These are phyloP conservation scores for Rhizophagus sp. DNA, from an alignment of 192 early-diverging fungal species.

Conservation along the genomic window DNA sequence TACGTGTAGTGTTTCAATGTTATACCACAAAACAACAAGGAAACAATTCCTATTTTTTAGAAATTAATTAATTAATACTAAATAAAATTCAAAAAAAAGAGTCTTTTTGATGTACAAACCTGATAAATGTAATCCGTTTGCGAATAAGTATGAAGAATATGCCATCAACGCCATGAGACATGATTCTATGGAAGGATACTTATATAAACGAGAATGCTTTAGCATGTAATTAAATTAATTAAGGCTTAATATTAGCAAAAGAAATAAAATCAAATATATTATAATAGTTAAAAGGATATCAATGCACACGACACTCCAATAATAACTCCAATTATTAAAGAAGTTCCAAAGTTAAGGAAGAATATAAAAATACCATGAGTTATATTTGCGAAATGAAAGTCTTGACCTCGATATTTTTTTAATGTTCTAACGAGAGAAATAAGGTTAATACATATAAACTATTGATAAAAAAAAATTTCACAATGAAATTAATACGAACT, in stretches of 20 bases:
- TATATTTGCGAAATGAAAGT: conserved; percentile 65
- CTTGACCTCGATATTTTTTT: conserved; percentile 72
- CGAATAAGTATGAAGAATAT: conserved; percentile 90
- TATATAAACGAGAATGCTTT: conserved; percentile 84
- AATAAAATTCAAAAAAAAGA: neutral
- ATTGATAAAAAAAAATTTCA: neutral
- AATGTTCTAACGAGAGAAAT: conserved; percentile 56
- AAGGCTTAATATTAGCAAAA: neutral
- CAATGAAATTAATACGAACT: conserved; percentile 40
- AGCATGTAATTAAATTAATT: conserved; percentile 41
- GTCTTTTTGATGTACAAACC: neutral
- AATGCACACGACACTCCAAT: conserved; percentile 78
- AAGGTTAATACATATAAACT: neutral
- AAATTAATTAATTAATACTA: neutral
- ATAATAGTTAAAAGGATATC: conserved; percentile 42
- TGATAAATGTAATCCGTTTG: conserved; percentile 58
- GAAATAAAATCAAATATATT: neutral
- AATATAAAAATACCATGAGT: conserved; percentile 69
- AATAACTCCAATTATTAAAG: conserved; percentile 78
- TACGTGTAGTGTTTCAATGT: conserved; percentile 93
- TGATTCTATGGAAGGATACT: conserved; percentile 83
- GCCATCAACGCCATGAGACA: conserved; percentile 85
- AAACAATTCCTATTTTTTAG: conserved; percentile 68
- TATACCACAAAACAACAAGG: conserved; percentile 90
- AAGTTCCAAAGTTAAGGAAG: conserved; percentile 80